Evolutionary conservation across 495 filamentous ascomycete species (phyloP).

Genomic region (Hyaloscypha finlandica): DNA sequence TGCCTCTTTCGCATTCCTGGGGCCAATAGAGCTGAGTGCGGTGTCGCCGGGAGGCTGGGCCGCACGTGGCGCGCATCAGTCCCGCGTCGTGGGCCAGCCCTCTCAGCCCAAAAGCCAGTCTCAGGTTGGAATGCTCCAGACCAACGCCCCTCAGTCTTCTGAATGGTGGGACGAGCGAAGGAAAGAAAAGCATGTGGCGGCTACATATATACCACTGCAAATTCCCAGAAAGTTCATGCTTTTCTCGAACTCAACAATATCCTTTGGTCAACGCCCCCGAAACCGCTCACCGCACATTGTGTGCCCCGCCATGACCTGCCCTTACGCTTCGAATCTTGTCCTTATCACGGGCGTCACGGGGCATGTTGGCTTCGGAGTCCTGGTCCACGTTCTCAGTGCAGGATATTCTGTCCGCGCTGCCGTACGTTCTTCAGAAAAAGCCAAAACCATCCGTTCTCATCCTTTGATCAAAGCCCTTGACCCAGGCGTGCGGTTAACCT

Average conservation of each 20-base stretch:
- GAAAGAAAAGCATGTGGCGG: neutral
- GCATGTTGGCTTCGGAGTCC: constrained; percentile 22
- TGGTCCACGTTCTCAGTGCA: constrained; percentile 37
- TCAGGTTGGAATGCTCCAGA: neutral
- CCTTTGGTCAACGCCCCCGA: neutral
- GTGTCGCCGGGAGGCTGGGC: neutral
- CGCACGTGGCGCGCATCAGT: neutral
- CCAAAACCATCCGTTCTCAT: constrained; percentile 17
- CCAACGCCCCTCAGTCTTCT: neutral
- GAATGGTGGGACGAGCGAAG: neutral
- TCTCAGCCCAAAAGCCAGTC: neutral
- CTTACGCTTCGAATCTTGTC: neutral
- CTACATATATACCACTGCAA: neutral
- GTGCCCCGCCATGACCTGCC: neutral
- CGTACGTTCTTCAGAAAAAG: constrained; percentile 41
- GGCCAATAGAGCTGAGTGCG: neutral
- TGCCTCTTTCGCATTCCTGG: neutral
- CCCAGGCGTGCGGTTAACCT: constrained; percentile 14
- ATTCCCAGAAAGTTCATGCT: neutral
- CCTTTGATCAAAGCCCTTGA: constrained; percentile 37
- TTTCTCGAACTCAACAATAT: neutral
- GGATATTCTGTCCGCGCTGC: constrained; percentile 45
- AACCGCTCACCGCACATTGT: neutral
- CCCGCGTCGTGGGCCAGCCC: neutral
- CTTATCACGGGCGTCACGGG: constrained; percentile 34